A percentile compares a stretch with the other conserved stretches of the same genome.
Evolutionary conservation across 2,329 filamentous ascomycete species (phyloP).

Genomic region (Teratosphaeria nubilosa): DNA sequence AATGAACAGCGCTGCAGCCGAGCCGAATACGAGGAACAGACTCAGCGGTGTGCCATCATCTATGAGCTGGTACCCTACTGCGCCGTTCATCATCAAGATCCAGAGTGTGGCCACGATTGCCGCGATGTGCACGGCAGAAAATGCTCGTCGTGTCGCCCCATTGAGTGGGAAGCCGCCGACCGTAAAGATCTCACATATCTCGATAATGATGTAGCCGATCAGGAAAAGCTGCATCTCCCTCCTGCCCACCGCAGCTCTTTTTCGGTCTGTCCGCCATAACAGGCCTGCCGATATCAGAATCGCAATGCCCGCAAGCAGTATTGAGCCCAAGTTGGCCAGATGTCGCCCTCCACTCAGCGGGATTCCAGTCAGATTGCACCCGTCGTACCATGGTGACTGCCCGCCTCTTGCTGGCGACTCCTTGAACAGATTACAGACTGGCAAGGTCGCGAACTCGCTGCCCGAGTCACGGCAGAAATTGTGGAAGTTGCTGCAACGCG

Average conservation of each 20-base stretch:
- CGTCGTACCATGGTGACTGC: constrained; percentile 42
- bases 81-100: constrained; percentile 82
- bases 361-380: constrained; percentile 70
- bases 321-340: constrained; percentile 85
- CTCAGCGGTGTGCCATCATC: constrained; percentile 88
- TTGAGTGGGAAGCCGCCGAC: constrained; percentile 78
- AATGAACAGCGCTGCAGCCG: constrained; percentile 63
- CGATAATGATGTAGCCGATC: constrained; percentile 71
- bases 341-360: constrained; percentile 51
- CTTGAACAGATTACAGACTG: constrained; percentile 54
- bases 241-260: constrained; percentile 86
- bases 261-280: constrained; percentile 71
- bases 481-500: constrained; percentile 21
- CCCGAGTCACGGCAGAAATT: constrained; percentile 43
- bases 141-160: constrained; percentile 61
- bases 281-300: constrained; percentile 59
- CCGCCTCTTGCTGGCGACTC: constrained; percentile 48
- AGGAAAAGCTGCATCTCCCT: constrained; percentile 97
- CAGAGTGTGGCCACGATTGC: constrained; percentile 80
- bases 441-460: constrained; percentile 24
- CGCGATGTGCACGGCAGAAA: constrained; percentile 82
- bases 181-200: constrained; percentile 94
- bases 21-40: constrained; percentile 61
- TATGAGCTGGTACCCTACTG: constrained; percentile 85
- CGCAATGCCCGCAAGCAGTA: constrained; percentile 68